Evolutionary conservation across 2,329 filamentous ascomycete genomes (phyloP).

Genomic region (Aspergillus niger): DNA sequence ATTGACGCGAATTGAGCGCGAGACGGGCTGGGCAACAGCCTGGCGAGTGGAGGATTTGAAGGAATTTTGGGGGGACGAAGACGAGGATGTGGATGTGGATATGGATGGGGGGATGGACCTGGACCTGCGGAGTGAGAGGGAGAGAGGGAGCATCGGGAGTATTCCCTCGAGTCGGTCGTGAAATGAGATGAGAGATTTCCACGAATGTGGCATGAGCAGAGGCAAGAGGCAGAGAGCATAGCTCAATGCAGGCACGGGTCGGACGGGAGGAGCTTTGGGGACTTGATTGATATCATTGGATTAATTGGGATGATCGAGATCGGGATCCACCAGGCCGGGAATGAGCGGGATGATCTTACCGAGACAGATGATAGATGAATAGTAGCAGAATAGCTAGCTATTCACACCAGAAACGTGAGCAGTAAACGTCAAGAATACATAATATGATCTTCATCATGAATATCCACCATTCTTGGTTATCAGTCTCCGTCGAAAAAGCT

Average conservation of each 20-base stretch:
- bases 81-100: slow-evolving; percentile 15
- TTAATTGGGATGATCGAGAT: background rate
- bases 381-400: no score
- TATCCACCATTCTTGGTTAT: no score
- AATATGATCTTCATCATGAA: no score
- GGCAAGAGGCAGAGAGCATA: no score
- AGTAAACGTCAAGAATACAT: no score
- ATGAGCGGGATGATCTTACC: background rate
- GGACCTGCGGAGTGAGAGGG: background rate
- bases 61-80: slow-evolving; percentile 53
- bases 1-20: slow-evolving; percentile 53
- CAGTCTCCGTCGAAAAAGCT: no score
- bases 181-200: background rate
- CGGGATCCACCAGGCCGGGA: background rate
- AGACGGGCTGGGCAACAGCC: slow-evolving; percentile 56
- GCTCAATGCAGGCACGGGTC: no score
- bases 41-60: slow-evolving; percentile 57
- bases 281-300: no score
- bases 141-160: background rate
- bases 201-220: no score
- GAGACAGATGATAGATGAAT: no score
- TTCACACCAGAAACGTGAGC: no score
- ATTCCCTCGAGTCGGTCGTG: background rate
- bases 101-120: slow-evolving; percentile 7
- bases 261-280: no score